Base-by-base conservation (phyloP, 139 green algal species). In the Eudorina sp. region DNA sequence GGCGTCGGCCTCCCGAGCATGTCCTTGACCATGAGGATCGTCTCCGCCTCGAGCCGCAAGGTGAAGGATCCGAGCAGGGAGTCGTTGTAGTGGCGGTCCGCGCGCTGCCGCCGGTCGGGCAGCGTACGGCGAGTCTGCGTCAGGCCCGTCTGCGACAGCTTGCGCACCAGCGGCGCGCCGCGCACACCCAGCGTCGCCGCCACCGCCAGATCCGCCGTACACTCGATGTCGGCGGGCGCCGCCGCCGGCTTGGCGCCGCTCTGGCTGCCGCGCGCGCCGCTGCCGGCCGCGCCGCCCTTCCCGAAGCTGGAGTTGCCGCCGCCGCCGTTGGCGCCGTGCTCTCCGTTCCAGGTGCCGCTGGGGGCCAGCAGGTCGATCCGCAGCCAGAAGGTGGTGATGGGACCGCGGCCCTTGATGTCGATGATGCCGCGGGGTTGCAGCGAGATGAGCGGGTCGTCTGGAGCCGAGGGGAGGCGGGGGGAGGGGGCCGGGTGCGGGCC, bases 371-470 rank as follows among this genome's bases (percentile, higher is more conserved):
- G 60, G 79, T 86, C 60, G 14, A 86, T 41, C 0, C 60, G 79
- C 13, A 77, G 79, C 79, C 79, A 86, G 79, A 16, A 86, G 58
- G 79, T 86, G 60, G 60, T 75, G 41, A 86, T 86, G 79, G 79
- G 60, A 41, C 79, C 60, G 62, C 79, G 79, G 60, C 79, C 79
- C 11, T 48, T 46, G 40, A 86, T 76, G 79, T 86, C 79, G 79
- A 86, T 86, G 41, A 86, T 53, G 43, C 79, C 79, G 79, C 79
- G 79, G 14, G 79, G 79, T 14, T 86, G 79, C 19, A 86, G 43
- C 48, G 23, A 40, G 8, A 84, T n/a, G 19, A 84, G 53, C 53
- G 77, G 77, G 53, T 84, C 77, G 27, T 84, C 77, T 84, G 51
- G 8, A 19, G 27, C 31, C 3, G n/a, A 6, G 31, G 16, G 18